Evolutionary conservation across 2,329 filamentous ascomycete genomes (phyloP).

Genomic region (Colletotrichum sp.): DNA sequence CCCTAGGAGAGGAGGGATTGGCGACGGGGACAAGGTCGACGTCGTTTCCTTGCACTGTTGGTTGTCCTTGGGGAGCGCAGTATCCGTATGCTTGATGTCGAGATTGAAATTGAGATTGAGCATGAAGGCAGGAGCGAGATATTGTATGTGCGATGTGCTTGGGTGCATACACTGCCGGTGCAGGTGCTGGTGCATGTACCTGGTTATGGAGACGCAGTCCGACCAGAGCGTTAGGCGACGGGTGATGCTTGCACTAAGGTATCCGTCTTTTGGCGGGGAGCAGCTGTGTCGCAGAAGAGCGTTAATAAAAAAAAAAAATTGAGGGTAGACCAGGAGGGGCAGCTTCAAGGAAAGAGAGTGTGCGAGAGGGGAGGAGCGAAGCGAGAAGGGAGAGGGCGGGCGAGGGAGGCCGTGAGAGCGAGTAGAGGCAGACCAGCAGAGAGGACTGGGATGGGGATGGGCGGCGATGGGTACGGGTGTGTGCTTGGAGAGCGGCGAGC

Average conservation of each 20-base stretch:
- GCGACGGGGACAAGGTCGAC: not conserved
- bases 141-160: not conserved
- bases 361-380: not conserved
- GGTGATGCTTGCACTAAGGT: not conserved
- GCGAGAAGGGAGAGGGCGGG: not conserved
- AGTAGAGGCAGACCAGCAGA: not conserved
- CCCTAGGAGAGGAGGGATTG: slow-evolving; percentile 13
- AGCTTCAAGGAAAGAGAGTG: slow-evolving; percentile 7
- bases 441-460: not conserved
- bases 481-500: not conserved
- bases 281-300: slow-evolving; percentile 14
- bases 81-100: not conserved
- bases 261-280: not conserved
- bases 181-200: not conserved
- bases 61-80: not conserved
- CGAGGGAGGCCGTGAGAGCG: not conserved
- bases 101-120: not conserved
- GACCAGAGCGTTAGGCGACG: not conserved
- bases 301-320: not conserved
- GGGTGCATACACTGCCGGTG: not conserved
- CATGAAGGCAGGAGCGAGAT: not conserved
- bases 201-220: not conserved
- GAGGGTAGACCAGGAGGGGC: slow-evolving; percentile 11
- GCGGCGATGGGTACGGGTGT: not conserved
- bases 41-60: not conserved